A percentile compares a stretch with the other conserved stretches of the same genome.
phyloP scores from a whole-genome alignment of 2,329 filamentous ascomycete genomes.

The Pyrenochaeta sp. region DNA sequence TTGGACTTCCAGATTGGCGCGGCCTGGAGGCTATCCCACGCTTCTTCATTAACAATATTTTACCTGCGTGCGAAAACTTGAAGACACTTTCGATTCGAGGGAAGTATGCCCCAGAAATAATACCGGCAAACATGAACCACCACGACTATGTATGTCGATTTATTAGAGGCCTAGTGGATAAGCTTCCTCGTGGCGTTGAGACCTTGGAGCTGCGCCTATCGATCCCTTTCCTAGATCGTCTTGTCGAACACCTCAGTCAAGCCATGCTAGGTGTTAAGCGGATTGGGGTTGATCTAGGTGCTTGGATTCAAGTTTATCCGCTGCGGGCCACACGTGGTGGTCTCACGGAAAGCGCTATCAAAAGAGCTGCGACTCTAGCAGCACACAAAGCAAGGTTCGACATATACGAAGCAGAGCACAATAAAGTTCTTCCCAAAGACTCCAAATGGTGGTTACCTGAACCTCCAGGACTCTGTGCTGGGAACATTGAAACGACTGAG shows the following conservation, averaged over 20 bases:
- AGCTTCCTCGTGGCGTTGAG: constrained; percentile 13
- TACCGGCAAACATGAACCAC: background rate
- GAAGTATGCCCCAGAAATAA: constrained; percentile 9
- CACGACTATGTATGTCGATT: constrained; percentile 26
- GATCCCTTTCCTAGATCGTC: constrained; percentile 16
- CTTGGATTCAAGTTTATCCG: constrained; percentile 32
- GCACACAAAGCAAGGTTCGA: constrained; percentile 5
- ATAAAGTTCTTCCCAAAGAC: constrained; percentile 1
- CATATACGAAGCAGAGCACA: constrained; percentile 11
- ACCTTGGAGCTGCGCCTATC: constrained; percentile 29
- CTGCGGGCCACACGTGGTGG: background rate
- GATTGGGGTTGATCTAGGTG: constrained; percentile 36
- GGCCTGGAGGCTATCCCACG: background rate
- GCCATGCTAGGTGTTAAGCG: constrained; percentile 12
- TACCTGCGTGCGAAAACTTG: constrained; percentile 15
- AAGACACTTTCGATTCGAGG: constrained; percentile 31
- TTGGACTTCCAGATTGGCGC: constrained; percentile 25
- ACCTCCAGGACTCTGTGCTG: too few relatives aligned
- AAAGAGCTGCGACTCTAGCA: constrained; percentile 4
- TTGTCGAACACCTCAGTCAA: constrained; percentile 16
- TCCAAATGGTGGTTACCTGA: constrained; percentile 12
- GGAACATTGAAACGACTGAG: too few relatives aligned
- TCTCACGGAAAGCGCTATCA: constrained; percentile 5
- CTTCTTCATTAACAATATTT: background rate
- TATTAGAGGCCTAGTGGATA: constrained; percentile 7